These are phyloP conservation scores for Aspergillus oerlinghausenensis DNA, from an alignment of 2,329 filamentous ascomycete species.

Conservation along the genomic window DNA sequence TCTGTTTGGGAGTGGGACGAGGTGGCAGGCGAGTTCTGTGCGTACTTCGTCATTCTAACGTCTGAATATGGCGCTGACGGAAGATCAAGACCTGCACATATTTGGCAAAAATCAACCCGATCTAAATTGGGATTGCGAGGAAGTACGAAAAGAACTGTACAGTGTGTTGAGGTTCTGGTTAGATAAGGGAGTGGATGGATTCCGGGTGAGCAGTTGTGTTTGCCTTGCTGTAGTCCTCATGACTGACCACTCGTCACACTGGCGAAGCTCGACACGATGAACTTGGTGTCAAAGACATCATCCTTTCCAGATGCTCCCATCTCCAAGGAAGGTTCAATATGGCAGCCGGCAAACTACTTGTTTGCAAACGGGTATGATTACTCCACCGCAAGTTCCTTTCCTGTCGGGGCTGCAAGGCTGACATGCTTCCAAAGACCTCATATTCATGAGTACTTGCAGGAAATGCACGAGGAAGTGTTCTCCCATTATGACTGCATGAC, in stretches of 20 bases:
- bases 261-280: constrained; percentile 53
- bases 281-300: constrained; percentile 59
- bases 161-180: constrained; percentile 71
- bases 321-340: constrained; percentile 38
- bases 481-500: constrained; percentile 36
- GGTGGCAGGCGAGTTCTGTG: constrained; percentile 59
- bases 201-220: constrained; percentile 46
- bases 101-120: constrained; percentile 49
- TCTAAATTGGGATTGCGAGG: constrained; percentile 70
- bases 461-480: constrained; percentile 32
- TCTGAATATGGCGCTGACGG: background rate
- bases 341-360: constrained; percentile 52
- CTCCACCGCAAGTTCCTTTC: background rate
- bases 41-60: background rate
- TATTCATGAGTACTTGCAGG: constrained; percentile 36
- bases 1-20: constrained; percentile 55
- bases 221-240: background rate
- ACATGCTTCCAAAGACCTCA: constrained; percentile 22
- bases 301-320: constrained; percentile 46
- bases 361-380: constrained; percentile 55
- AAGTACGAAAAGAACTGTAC: constrained; percentile 62
- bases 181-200: constrained; percentile 63
- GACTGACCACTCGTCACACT: background rate
- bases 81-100: constrained; percentile 9
- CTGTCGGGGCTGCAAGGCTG: background rate